phyloP scores from a whole-genome alignment of 2,329 filamentous ascomycete species.

The Xylariaceae sp. region DNA sequence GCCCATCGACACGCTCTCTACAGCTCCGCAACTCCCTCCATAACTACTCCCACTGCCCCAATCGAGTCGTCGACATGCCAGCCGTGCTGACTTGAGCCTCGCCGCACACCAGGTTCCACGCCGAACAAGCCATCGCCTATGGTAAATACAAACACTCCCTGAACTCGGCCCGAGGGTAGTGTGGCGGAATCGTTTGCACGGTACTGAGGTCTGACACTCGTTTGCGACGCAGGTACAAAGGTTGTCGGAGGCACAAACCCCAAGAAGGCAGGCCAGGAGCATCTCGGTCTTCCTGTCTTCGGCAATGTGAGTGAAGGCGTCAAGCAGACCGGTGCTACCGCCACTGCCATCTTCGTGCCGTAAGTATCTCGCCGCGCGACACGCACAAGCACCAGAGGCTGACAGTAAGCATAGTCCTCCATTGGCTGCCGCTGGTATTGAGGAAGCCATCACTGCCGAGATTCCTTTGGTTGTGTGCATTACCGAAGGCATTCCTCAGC shows the following conservation, averaged over 20 bases:
- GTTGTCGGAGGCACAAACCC: constrained; percentile 98
- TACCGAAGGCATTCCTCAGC: constrained; percentile 95
- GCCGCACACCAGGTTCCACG: constrained; percentile 73
- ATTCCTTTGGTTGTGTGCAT: constrained; percentile 95
- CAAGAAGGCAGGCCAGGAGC: constrained; percentile 90
- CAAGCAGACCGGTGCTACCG: constrained; percentile 84
- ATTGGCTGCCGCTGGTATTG: constrained; percentile 87
- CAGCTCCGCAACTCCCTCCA: background rate
- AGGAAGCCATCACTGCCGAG: constrained; percentile 91
- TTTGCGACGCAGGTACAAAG: constrained; percentile 67
- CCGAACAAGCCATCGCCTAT: constrained; percentile 96
- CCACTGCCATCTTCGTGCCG: constrained; percentile 95
- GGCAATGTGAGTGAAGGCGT: constrained; percentile 82
- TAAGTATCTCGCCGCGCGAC: constrained; percentile 42
- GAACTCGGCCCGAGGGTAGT: background rate
- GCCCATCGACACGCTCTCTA: background rate
- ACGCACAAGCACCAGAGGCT: background rate
- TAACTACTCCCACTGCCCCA: background rate
- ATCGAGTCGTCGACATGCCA: background rate
- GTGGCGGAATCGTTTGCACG: background rate
- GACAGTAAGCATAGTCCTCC: constrained; percentile 59
- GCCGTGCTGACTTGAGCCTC: constrained; percentile 31
- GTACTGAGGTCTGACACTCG: constrained; percentile 31
- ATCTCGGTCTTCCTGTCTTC: constrained; percentile 91
- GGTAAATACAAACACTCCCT: constrained; percentile 52